Evolutionary conservation across 176 grass and related monocot species (phyloP).

Genomic region (Melocanna baccifera): DNA sequence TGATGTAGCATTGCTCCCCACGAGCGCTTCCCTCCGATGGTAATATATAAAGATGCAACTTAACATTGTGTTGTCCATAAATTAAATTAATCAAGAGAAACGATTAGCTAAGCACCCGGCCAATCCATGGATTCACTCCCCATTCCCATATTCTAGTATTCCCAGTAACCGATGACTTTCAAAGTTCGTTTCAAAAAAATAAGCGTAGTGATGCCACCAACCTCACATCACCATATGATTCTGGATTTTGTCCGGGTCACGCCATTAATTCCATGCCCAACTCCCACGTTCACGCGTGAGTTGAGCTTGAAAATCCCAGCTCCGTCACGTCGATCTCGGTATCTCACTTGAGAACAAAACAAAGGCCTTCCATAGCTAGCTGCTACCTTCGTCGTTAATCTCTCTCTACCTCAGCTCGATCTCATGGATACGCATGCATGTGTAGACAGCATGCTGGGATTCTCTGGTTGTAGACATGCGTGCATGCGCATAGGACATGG

Average conservation of each 20-base stretch:
- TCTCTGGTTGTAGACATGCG: neutral
- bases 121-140: conserved; percentile 21
- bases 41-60: no score
- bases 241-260: conserved; percentile 46
- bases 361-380: neutral
- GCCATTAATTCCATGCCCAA: conserved; percentile 45
- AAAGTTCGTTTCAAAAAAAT: conserved; percentile 28
- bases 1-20: no score
- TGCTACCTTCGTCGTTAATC: neutral
- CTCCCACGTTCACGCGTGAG: conserved; percentile 43
- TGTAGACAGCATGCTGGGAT: conserved; percentile 14
- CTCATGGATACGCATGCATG: neutral
- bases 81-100: neutral
- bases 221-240: conserved; percentile 33
- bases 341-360: conserved; percentile 24
- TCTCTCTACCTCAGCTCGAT: neutral
- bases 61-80: neutral
- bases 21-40: no score
- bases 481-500: conserved; percentile 15
- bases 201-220: conserved; percentile 12
- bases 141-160: conserved; percentile 41
- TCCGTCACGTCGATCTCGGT: conserved; percentile 42
- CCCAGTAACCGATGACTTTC: conserved; percentile 22
- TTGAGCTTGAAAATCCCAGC: conserved; percentile 24
- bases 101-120: neutral